These are phyloP conservation scores for Bipolaris gigantea DNA, from an alignment of 2,329 filamentous ascomycete genomes.

Conservation along the genomic window DNA sequence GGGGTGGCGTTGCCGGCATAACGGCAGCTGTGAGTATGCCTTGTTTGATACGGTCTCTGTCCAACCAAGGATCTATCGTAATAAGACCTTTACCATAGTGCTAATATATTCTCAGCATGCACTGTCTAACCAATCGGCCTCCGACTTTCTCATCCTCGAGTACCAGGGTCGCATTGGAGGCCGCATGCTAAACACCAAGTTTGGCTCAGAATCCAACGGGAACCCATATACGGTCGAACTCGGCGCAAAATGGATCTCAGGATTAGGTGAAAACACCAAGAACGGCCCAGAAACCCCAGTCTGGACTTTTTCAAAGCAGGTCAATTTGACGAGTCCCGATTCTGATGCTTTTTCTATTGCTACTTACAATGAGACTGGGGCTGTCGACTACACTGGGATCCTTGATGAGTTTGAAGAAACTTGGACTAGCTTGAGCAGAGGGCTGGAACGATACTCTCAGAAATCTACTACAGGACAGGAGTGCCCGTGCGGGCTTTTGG, in stretches of 20 bases:
- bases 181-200: slow-evolving; percentile 60
- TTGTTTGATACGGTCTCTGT: background rate
- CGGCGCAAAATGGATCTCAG: slow-evolving; percentile 68
- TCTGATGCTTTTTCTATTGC: slow-evolving; percentile 62
- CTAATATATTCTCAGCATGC: slow-evolving; percentile 52
- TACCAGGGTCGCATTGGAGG: slow-evolving; percentile 65
- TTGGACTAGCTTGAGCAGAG: slow-evolving; percentile 52
- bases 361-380: slow-evolving; percentile 63
- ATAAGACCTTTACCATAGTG: background rate
- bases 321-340: slow-evolving; percentile 57
- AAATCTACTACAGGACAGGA: slow-evolving; percentile 66
- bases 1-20: slow-evolving; percentile 65
- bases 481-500: slow-evolving; percentile 60
- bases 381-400: slow-evolving; percentile 54
- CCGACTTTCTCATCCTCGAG: slow-evolving; percentile 67
- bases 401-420: slow-evolving; percentile 56
- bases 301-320: slow-evolving; percentile 63
- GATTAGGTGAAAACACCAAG: slow-evolving; percentile 42
- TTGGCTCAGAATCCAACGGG: slow-evolving; percentile 58
- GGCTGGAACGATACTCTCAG: slow-evolving; percentile 59
- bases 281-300: slow-evolving; percentile 59
- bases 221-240: slow-evolving; percentile 61
- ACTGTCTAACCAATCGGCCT: slow-evolving; percentile 61
- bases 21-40: slow-evolving; percentile 57
- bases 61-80: background rate